Conservation (phyloP, 2,329 filamentous ascomycete genomes). For the Reticulascus tulasneorum region DNA sequence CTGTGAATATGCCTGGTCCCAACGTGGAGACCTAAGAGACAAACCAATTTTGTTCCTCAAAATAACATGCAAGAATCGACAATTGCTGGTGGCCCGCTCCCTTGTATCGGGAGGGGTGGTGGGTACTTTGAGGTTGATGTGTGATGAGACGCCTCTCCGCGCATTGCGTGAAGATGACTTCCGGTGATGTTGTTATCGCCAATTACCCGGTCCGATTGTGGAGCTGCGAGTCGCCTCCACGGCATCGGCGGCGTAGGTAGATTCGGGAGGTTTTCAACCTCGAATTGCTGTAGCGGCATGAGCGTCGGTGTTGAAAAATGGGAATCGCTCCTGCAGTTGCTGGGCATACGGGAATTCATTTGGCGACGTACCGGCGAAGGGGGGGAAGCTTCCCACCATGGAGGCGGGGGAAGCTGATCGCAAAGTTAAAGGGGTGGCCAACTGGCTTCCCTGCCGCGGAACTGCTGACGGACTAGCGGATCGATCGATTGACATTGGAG, state of each 20-base stretch:
- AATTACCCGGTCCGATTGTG: no score
- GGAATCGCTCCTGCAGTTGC: slow-evolving; percentile 43
- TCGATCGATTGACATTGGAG: slow-evolving; percentile 18
- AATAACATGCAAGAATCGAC: slow-evolving; percentile 14
- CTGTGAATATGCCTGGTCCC: no score
- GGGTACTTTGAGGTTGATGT: neutral
- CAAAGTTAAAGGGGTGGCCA: slow-evolving; percentile 28
- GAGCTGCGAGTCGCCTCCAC: no score
- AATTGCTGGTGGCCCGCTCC: slow-evolving; percentile 7
- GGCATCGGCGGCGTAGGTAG: no score
- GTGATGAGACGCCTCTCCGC: neutral
- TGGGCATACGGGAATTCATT: slow-evolving; percentile 36
- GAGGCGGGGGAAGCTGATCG: slow-evolving; percentile 42
- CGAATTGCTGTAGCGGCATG: slow-evolving; percentile 47
- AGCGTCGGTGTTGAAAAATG: slow-evolving; percentile 42
- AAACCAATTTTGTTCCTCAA: slow-evolving; percentile 1
- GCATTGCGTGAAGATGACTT: no score
- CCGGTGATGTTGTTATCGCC: no score
- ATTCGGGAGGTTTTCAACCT: no score
- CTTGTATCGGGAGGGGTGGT: neutral
- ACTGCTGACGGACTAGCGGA: slow-evolving; percentile 27
- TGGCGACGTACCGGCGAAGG: slow-evolving; percentile 43
- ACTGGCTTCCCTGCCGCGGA: slow-evolving; percentile 20
- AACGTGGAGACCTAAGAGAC: slow-evolving; percentile 2
- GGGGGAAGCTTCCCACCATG: slow-evolving; percentile 37